Conservation (phyloP, 257 asterid species). For the Phtheirospermum japonicum region DNA sequence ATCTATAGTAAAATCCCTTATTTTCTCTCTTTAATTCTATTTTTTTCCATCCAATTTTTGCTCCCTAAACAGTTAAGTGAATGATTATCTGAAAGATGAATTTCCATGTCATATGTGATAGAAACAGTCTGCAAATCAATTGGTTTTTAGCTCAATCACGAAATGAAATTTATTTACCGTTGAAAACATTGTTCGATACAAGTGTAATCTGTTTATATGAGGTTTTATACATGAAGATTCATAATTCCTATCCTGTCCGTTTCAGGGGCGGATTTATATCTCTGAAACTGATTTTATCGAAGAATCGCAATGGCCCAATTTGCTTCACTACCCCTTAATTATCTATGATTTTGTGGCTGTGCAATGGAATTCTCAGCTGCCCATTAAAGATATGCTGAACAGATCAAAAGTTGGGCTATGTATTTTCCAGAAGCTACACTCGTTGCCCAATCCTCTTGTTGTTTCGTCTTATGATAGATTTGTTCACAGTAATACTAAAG, state of each 20-base stretch:
- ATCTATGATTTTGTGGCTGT: constrained; percentile 13
- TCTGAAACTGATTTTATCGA: neutral
- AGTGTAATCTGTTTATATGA: neutral
- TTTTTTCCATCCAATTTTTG: neutral
- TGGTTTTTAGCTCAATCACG: neutral
- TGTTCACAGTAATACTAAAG: constrained; percentile 29
- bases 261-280: constrained; percentile 18
- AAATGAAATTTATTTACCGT: neutral
- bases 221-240: constrained; percentile 1
- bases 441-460: constrained; percentile 30
- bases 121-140: neutral
- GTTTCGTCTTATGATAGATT: constrained; percentile 34
- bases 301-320: neutral
- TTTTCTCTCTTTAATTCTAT: neutral
- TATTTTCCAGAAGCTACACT: constrained; percentile 30
- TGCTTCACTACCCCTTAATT: neutral
- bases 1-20: neutral
- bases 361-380: constrained; percentile 20
- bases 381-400: constrained; percentile 35
- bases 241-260: constrained; percentile 11
- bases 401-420: constrained; percentile 24
- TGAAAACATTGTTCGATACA: neutral
- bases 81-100: neutral
- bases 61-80: neutral
- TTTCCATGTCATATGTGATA: neutral